These are phyloP conservation scores for Pouteria glomerata DNA, from an alignment of 148 eudicot genomes.

Conservation along the genomic window DNA sequence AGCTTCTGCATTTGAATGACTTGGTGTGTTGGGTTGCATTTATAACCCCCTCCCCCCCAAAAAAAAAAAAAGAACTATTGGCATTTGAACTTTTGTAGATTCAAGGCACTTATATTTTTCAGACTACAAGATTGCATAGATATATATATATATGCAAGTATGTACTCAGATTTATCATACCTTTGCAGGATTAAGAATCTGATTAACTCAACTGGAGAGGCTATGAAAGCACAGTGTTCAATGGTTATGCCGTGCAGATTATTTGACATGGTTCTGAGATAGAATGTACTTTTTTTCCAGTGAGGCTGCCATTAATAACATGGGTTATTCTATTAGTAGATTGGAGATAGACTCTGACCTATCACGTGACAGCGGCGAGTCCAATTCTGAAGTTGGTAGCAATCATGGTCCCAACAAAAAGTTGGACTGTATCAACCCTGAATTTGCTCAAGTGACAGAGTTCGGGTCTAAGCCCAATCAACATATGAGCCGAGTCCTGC, in stretches of 20 bases:
- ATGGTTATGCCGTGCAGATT: not conserved
- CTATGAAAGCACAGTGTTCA: not conserved
- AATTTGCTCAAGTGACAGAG: conserved; percentile 70
- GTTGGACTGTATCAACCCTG: conserved; percentile 42
- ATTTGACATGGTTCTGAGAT: conserved; percentile 2
- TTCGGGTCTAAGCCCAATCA: conserved; percentile 59
- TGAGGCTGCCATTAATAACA: conserved; percentile 15
- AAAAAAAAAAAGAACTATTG: too few species aligned
- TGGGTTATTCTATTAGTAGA: conserved; percentile 50
- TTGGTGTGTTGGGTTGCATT: too few species aligned
- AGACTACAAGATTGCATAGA: not conserved
- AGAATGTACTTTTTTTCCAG: conserved; percentile 21
- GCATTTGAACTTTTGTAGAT: too few species aligned
- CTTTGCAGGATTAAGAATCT: not conserved
- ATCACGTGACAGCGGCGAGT: conserved; percentile 18
- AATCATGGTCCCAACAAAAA: conserved; percentile 2
- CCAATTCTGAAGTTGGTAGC: conserved; percentile 11
- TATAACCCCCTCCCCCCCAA: too few species aligned
- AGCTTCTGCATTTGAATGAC: not conserved
- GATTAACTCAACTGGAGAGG: not conserved
- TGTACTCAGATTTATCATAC: not conserved
- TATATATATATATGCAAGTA: not conserved
- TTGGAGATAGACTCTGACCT: conserved; percentile 27
- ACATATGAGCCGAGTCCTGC: conserved; percentile 27
- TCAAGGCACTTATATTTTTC: not conserved